These are phyloP conservation scores for Suhomyces bokatorum DNA, from an alignment of 1,139 yeast species.

Conservation along the genomic window DNA sequence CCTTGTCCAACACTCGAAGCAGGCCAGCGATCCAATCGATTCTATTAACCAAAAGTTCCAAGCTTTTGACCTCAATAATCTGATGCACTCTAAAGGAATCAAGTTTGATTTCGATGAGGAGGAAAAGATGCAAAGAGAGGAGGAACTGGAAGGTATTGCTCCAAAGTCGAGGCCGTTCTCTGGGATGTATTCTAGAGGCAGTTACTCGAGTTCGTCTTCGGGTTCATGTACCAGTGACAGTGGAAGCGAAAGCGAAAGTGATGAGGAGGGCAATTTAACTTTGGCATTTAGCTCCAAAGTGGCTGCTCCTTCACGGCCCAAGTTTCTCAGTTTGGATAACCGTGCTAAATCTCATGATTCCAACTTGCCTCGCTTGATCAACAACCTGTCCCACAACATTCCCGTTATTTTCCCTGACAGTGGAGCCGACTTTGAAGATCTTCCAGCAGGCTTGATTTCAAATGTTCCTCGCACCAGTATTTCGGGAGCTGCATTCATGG, in stretches of 20 bases:
- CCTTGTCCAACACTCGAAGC: background rate
- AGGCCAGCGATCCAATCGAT: constrained; percentile 3
- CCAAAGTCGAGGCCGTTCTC: constrained; percentile 15
- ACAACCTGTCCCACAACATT: constrained; percentile 19
- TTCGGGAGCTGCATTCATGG: constrained; percentile 14
- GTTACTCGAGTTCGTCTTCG: constrained; percentile 1
- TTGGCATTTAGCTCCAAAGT: constrained; percentile 52
- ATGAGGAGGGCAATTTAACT: constrained; percentile 53
- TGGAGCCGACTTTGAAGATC: constrained; percentile 43
- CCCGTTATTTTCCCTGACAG: constrained; percentile 34
- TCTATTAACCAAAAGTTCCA: constrained; percentile 36
- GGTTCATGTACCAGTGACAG: constrained; percentile 16
- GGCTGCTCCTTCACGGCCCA: constrained; percentile 37
- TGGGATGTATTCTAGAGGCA: background rate
- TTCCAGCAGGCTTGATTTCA: constrained; percentile 41
- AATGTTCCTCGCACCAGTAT: constrained; percentile 23
- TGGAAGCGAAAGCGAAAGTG: constrained; percentile 25
- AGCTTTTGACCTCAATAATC: constrained; percentile 38
- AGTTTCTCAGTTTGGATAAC: constrained; percentile 34
- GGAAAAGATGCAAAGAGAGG: constrained; percentile 4
- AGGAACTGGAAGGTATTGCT: constrained; percentile 17
- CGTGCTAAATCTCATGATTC: constrained; percentile 50
- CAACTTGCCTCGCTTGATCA: constrained; percentile 31
- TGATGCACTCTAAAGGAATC: constrained; percentile 33
- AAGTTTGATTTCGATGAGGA: constrained; percentile 7